Conservation (phyloP, 179 eudicot genomes). For the Corrigiola litoralis region DNA sequence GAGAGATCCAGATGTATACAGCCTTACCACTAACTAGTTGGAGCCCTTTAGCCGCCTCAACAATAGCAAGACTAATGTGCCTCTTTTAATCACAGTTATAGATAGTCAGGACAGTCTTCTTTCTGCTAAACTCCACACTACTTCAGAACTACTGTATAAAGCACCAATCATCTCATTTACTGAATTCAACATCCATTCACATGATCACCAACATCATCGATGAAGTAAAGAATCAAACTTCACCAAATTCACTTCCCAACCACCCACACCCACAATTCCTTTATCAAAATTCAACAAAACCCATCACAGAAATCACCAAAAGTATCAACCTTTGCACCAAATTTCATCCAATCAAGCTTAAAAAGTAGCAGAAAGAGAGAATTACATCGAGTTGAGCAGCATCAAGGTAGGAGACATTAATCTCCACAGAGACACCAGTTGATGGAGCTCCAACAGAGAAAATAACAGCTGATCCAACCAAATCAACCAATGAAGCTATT, state of each 20-base stretch:
- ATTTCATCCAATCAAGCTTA: neutral
- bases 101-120: no score
- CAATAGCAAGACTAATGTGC: no score
- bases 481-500: slow-evolving; percentile 64
- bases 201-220: neutral
- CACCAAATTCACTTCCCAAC: neutral
- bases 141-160: no score
- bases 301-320: neutral
- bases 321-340: neutral
- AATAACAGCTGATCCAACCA: slow-evolving; percentile 69
- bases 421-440: slow-evolving; percentile 78
- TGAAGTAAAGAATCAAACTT: neutral
- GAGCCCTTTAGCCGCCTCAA: no score
- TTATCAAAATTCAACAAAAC: neutral
- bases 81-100: no score
- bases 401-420: slow-evolving; percentile 78
- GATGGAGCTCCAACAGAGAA: slow-evolving; percentile 38
- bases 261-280: neutral
- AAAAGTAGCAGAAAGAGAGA: neutral
- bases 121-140: no score
- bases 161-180: no score
- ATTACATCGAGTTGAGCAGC: slow-evolving; percentile 59
- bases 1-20: no score
- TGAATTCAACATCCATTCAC: neutral
- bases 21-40: no score